A percentile compares a stretch with the other conserved stretches of the same genome.
Conservation (phyloP, 352 stramenopile genomes). For the Globisporangium perplexum region DNA sequence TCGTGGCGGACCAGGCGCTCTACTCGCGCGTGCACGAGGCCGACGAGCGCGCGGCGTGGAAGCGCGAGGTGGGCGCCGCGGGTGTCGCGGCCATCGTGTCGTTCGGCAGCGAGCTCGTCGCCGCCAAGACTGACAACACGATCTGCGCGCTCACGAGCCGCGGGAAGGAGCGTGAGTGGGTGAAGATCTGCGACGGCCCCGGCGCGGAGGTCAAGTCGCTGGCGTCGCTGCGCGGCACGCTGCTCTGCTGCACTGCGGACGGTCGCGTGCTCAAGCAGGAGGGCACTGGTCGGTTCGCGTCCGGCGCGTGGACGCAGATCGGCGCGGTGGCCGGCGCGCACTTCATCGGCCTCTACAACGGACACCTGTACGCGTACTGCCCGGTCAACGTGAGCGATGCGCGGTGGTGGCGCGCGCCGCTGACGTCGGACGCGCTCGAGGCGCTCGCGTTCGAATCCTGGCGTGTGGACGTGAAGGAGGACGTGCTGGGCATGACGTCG, state of each 20-base stretch:
- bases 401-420: slow-evolving; percentile 47
- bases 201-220: slow-evolving; percentile 43
- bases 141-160: slow-evolving; percentile 50
- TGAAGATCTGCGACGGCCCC: slow-evolving; percentile 43
- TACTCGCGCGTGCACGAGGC: slow-evolving; percentile 63
- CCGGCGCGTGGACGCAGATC: slow-evolving; percentile 53
- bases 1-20: slow-evolving; percentile 47
- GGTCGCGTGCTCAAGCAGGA: slow-evolving; percentile 69
- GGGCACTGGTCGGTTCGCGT: slow-evolving; percentile 52
- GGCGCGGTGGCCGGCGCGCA: slow-evolving; percentile 31
- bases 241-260: slow-evolving; percentile 55
- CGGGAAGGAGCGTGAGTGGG: slow-evolving; percentile 32
- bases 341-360: slow-evolving; percentile 67
- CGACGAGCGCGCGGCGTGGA: slow-evolving; percentile 32
- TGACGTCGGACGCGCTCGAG: slow-evolving; percentile 45
- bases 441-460: slow-evolving; percentile 39
- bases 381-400: neutral
- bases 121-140: slow-evolving; percentile 39
- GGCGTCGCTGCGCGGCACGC: slow-evolving; percentile 50
- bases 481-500: slow-evolving; percentile 54
- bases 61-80: slow-evolving; percentile 26
- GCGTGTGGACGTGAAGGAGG: slow-evolving; percentile 13
- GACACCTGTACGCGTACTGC: slow-evolving; percentile 56
- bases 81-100: slow-evolving; percentile 62
- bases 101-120: slow-evolving; percentile 69